Evolutionary conservation across 306 rosid genomes (phyloP).

Genomic region (Erythrophleum fordii): DNA sequence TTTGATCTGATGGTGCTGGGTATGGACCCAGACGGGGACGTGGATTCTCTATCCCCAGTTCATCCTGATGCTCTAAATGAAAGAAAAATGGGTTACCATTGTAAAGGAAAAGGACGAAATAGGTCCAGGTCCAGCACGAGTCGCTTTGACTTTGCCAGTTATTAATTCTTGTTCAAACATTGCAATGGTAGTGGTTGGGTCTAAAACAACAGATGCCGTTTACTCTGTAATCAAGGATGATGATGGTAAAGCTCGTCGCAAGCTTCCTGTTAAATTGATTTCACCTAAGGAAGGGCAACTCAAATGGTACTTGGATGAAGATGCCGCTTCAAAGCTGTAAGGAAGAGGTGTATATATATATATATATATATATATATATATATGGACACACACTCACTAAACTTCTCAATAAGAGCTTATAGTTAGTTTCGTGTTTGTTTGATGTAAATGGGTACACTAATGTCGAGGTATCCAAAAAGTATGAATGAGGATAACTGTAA

Average conservation of each 20-base stretch:
- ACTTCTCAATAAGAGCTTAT: too few species aligned
- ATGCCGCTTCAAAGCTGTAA: slow-evolving; percentile 68
- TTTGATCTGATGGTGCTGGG: slow-evolving; percentile 67
- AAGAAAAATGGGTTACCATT: too few species aligned
- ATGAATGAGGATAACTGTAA: too few species aligned
- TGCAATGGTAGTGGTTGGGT: slow-evolving; percentile 59
- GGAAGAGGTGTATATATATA: too few species aligned
- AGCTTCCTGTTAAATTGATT: slow-evolving; percentile 48
- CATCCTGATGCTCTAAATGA: slow-evolving; percentile 32
- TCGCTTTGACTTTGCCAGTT: slow-evolving; percentile 23
- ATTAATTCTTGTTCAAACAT: slow-evolving; percentile 59
- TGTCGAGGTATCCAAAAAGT: too few species aligned
- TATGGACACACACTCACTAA: too few species aligned
- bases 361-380: too few species aligned
- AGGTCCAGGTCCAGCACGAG: too few species aligned
- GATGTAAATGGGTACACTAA: too few species aligned
- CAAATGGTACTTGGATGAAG: slow-evolving; percentile 66
- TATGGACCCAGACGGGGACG: slow-evolving; percentile 76
- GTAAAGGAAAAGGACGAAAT: too few species aligned
- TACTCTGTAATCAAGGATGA: slow-evolving; percentile 38
- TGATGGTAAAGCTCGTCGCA: too few species aligned
- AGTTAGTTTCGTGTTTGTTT: too few species aligned
- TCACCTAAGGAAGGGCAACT: slow-evolving; percentile 53
- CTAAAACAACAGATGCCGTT: slow-evolving; percentile 51
- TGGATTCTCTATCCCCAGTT: slow-evolving; percentile 67